phyloP scores from a whole-genome alignment of 2,329 filamentous ascomycete species.

The Gyromitra esculenta region DNA sequence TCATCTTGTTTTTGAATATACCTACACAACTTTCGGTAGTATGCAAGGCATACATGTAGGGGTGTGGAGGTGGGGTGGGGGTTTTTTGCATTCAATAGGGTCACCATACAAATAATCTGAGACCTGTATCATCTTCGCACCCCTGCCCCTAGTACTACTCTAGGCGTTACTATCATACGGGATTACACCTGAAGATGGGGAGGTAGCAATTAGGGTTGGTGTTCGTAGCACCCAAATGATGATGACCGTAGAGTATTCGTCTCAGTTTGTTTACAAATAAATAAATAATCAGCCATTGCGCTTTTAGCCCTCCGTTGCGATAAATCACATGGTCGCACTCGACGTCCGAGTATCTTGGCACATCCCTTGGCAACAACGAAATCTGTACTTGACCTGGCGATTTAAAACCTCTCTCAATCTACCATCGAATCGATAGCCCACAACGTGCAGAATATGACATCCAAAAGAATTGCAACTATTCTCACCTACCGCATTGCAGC shows the following conservation, averaged over 20 bases:
- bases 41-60: too few species aligned
- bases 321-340: conserved; percentile 30
- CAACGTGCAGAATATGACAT: conserved; percentile 24
- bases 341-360: conserved; percentile 14
- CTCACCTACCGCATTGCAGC: neutral
- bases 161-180: too few species aligned
- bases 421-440: neutral
- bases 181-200: too few species aligned
- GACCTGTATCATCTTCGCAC: too few species aligned
- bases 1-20: neutral
- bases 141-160: too few species aligned
- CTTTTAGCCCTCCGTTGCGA: neutral
- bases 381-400: neutral
- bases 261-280: too few species aligned
- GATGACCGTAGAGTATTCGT: too few species aligned
- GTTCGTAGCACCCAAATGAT: too few species aligned
- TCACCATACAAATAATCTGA: too few species aligned
- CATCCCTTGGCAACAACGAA: conserved; percentile 21
- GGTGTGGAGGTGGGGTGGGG: too few species aligned
- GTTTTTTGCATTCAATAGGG: too few species aligned
- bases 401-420: neutral
- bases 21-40: neutral
- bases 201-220: too few species aligned
- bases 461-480: conserved; percentile 18
- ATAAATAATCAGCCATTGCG: neutral